Conservation (phyloP, 2,329 filamentous ascomycete genomes). For the Pseudocercospora macadamiae region DNA sequence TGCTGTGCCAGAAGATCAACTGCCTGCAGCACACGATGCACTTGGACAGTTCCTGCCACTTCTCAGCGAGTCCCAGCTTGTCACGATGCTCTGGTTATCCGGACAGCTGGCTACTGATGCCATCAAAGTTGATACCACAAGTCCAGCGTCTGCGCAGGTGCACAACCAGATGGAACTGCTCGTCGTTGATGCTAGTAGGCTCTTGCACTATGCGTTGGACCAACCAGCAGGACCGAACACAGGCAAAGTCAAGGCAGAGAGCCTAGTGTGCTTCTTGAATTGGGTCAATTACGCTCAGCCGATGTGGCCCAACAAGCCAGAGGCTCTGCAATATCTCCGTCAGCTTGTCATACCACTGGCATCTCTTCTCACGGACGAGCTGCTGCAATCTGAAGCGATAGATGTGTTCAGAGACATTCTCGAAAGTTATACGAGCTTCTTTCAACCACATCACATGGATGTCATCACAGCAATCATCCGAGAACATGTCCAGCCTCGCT, state of each 20-base stretch:
- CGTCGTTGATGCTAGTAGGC: constrained; percentile 52
- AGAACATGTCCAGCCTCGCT: constrained; percentile 47
- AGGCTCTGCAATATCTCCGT: constrained; percentile 62
- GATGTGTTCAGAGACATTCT: constrained; percentile 68
- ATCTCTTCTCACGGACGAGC: constrained; percentile 60
- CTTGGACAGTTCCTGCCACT: constrained; percentile 51
- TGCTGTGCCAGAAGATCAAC: constrained; percentile 24
- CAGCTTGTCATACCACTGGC: constrained; percentile 64
- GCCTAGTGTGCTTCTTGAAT: constrained; percentile 46
- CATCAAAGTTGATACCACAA: constrained; percentile 62
- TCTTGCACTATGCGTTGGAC: constrained; percentile 42
- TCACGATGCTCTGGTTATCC: constrained; percentile 67
- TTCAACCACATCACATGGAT: constrained; percentile 61
- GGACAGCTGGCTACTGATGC: constrained; percentile 67
- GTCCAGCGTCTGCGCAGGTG: constrained; percentile 22
- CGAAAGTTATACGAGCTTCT: constrained; percentile 65
- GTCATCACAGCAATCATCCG: constrained; percentile 63
- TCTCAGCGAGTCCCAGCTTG: constrained; percentile 55
- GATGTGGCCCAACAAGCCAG: constrained; percentile 59
- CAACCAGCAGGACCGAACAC: constrained; percentile 6
- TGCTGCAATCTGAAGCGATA: constrained; percentile 62
- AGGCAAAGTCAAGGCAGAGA: constrained; percentile 29
- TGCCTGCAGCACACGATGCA: constrained; percentile 48
- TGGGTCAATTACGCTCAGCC: constrained; percentile 76
- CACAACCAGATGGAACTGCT: constrained; percentile 55